A percentile compares a stretch with the other conserved stretches of the same genome.
Evolutionary conservation across 192 early-diverging fungal genomes (phyloP).

Genomic region (Coemansia sp.): DNA sequence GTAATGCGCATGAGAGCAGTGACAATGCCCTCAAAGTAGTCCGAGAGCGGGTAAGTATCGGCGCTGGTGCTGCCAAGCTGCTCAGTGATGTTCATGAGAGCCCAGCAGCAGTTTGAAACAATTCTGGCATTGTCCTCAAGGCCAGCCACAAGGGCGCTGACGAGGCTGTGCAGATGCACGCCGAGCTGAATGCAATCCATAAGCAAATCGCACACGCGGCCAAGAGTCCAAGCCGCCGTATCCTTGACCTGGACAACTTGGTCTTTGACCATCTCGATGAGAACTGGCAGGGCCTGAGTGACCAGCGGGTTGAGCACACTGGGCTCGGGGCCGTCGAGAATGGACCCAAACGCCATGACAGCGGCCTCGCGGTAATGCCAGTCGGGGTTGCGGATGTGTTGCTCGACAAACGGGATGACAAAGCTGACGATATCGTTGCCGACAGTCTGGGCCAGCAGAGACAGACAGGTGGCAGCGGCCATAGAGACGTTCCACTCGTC

Average conservation of each 20-base stretch:
- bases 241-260: slow-evolving; percentile 89
- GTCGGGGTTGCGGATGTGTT: slow-evolving; percentile 76
- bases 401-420: slow-evolving; percentile 87
- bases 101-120: slow-evolving; percentile 95
- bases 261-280: slow-evolving; percentile 90
- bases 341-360: slow-evolving; percentile 98
- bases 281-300: slow-evolving; percentile 79
- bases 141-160: slow-evolving; percentile 77
- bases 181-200: slow-evolving; percentile 73
- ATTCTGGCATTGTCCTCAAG: slow-evolving; percentile 86
- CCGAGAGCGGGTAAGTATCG: slow-evolving; percentile 70
- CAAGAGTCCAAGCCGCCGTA: slow-evolving; percentile 97
- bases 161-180: slow-evolving; percentile 65
- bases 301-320: slow-evolving; percentile 67
- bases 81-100: slow-evolving; percentile 90
- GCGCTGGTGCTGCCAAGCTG: slow-evolving; percentile 64
- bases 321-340: slow-evolving; percentile 86
- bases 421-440: slow-evolving; percentile 75
- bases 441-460: slow-evolving; percentile 82
- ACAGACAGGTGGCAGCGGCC: slow-evolving; percentile 95
- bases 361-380: slow-evolving; percentile 97
- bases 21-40: slow-evolving; percentile 83
- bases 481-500: slow-evolving; percentile 99
- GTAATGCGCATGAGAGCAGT: slow-evolving; percentile 73
- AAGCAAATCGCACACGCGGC: slow-evolving; percentile 85